These are phyloP conservation scores for Coleophoma crateriformis DNA, from an alignment of 2,329 filamentous ascomycete genomes.

Conservation along the genomic window DNA sequence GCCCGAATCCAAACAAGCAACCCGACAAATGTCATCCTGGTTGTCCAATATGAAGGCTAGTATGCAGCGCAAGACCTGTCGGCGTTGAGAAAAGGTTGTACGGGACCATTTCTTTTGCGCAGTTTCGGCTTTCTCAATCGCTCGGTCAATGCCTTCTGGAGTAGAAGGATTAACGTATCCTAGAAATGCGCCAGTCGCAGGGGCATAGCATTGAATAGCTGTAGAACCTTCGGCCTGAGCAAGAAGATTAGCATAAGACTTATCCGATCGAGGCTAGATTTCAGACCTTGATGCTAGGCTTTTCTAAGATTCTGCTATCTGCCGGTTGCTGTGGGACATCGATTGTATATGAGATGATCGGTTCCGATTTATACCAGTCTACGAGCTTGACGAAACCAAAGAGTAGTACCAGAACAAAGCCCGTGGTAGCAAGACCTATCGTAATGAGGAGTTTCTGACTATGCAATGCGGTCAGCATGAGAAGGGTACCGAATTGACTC, in stretches of 20 bases:
- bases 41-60: constrained; percentile 81
- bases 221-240: constrained; percentile 52
- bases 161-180: constrained; percentile 75
- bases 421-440: constrained; percentile 11
- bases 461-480: constrained; percentile 4
- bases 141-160: constrained; percentile 70
- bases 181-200: constrained; percentile 81
- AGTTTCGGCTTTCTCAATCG: constrained; percentile 64
- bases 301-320: constrained; percentile 50
- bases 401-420: constrained; percentile 15
- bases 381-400: constrained; percentile 13
- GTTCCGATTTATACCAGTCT: constrained; percentile 26
- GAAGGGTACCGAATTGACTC: not conserved
- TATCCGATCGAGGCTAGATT: not conserved
- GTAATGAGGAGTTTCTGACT: constrained; percentile 16
- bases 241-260: constrained; percentile 9
- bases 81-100: constrained; percentile 73
- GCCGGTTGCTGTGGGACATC: constrained; percentile 55
- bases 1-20: constrained; percentile 86
- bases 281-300: constrained; percentile 53
- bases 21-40: constrained; percentile 78
- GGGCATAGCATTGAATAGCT: constrained; percentile 79
- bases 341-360: constrained; percentile 53
- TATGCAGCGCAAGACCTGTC: constrained; percentile 74
- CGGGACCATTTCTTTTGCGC: constrained; percentile 75